phyloP scores from a whole-genome alignment of 768 basidiomycete genomes.

The Termitomyces sp. region DNA sequence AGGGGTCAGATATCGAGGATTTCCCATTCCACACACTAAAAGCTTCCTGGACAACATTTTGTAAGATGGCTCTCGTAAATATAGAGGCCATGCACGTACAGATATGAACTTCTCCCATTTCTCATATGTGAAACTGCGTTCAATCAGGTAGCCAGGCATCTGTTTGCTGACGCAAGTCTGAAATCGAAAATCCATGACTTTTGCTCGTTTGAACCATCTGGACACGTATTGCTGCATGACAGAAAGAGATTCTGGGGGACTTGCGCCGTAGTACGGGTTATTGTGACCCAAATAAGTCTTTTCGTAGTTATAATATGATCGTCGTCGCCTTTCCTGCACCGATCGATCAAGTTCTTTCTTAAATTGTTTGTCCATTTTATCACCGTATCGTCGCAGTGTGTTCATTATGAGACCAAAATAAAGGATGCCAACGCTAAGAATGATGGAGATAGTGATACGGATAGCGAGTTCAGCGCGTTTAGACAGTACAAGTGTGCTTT shows the following conservation, averaged over 20 bases:
- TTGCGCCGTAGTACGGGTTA: background rate
- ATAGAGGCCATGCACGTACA: slow-evolving; percentile 4
- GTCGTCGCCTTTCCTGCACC: background rate
- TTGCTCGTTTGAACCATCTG: slow-evolving; percentile 8
- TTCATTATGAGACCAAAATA: slow-evolving; percentile 46
- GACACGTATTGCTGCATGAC: background rate
- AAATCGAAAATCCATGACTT: slow-evolving; percentile 18
- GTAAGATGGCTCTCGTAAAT: background rate
- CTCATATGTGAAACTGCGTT: slow-evolving; percentile 7
- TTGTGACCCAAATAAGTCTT: background rate
- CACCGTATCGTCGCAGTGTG: slow-evolving; percentile 51
- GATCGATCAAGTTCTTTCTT: background rate
- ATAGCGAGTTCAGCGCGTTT: slow-evolving; percentile 38
- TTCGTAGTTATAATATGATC: background rate
- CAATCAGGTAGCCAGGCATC: slow-evolving; percentile 10
- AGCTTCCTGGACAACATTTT: slow-evolving; percentile 13
- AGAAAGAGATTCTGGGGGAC: background rate
- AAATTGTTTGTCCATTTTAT: slow-evolving; percentile 26
- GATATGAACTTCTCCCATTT: slow-evolving; percentile 17
- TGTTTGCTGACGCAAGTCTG: background rate
- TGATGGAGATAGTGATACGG: slow-evolving; percentile 47
- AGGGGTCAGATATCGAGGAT: background rate
- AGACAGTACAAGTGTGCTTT: slow-evolving; percentile 29
- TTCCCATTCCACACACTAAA: slow-evolving; percentile 12
- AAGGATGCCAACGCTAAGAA: slow-evolving; percentile 34